Evolutionary conservation across 768 basidiomycete species (phyloP).

Genomic region (Nidularia sp.): DNA sequence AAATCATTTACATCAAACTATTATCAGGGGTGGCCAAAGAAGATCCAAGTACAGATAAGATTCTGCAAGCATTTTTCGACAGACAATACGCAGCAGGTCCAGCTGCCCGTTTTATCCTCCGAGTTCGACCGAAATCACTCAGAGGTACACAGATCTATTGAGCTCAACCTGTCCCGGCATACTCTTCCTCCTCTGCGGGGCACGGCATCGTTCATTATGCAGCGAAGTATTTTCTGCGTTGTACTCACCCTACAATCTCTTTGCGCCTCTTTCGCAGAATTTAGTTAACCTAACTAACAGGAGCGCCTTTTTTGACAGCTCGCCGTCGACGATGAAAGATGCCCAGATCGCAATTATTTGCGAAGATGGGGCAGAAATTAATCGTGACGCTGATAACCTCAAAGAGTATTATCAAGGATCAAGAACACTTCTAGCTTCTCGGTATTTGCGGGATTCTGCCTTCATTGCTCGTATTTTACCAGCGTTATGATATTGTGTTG

Average conservation of each 20-base stretch:
- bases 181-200: constrained; percentile 6
- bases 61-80: constrained; percentile 26
- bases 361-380: constrained; percentile 27
- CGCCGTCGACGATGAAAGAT: constrained; percentile 12
- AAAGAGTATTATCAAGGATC: not conserved
- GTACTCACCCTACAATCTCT: constrained; percentile 28
- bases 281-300: constrained; percentile 28
- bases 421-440: not conserved
- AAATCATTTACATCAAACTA: no score
- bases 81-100: constrained; percentile 33
- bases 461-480: not conserved
- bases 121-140: constrained; percentile 22
- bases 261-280: constrained; percentile 25
- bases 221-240: constrained; percentile 24
- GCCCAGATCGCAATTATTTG: constrained; percentile 20
- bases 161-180: constrained; percentile 29
- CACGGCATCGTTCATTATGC: constrained; percentile 35
- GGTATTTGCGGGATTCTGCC: not conserved
- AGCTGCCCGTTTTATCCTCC: constrained; percentile 34
- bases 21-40: constrained; percentile 26
- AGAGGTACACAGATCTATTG: constrained; percentile 29
- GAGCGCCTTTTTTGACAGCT: constrained; percentile 18
- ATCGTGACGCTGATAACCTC: not conserved
- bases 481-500: not conserved
- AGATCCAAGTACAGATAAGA: constrained; percentile 31